A percentile compares a stretch with the other conserved stretches of the same genome.
phyloP scores from a whole-genome alignment of 1,139 yeast species.

The Sugiyamaella novakii region DNA sequence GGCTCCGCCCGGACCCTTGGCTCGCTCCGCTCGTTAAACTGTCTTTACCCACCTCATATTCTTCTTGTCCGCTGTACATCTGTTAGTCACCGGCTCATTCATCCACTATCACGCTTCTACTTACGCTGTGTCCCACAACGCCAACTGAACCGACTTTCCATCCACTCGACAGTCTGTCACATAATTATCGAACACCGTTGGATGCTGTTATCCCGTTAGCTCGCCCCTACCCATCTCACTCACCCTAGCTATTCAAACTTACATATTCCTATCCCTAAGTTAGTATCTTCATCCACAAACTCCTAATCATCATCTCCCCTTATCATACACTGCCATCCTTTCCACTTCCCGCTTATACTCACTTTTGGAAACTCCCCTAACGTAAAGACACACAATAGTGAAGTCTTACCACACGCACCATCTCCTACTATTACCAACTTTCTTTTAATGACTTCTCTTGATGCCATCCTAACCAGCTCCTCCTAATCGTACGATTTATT shows the following conservation, averaged over 20 bases:
- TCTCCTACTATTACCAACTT: conserved; percentile 92
- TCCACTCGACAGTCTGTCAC: conserved; percentile 92
- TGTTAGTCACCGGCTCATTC: conserved; percentile 11
- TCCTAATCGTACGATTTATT: too few relatives aligned
- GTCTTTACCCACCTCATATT: conserved; percentile 41
- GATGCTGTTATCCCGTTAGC: too few relatives aligned
- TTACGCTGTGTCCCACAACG: conserved; percentile 91
- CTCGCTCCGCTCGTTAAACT: too few relatives aligned
- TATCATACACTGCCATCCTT: too few relatives aligned
- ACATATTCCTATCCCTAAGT: conserved; percentile 23
- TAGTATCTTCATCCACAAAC: too few relatives aligned
- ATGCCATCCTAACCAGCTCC: too few relatives aligned
- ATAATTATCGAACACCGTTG: conserved; percentile 93
- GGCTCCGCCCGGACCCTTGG: too few relatives aligned
- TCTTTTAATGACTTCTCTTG: conserved; percentile 42
- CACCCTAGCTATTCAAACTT: too few relatives aligned
- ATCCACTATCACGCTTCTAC: conserved; percentile 21
- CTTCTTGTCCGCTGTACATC: conserved; percentile 76
- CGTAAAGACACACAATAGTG: conserved; percentile 86
- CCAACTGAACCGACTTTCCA: conserved; percentile 85
- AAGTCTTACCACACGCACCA: conserved; percentile 95
- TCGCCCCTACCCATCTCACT: too few relatives aligned
- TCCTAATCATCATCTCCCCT: background rate
- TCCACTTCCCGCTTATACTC: too few relatives aligned
- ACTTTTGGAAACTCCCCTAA: conserved; percentile 68